phyloP scores from a whole-genome alignment of 192 early-diverging fungal genomes.

The Geranomyces michiganensis region DNA sequence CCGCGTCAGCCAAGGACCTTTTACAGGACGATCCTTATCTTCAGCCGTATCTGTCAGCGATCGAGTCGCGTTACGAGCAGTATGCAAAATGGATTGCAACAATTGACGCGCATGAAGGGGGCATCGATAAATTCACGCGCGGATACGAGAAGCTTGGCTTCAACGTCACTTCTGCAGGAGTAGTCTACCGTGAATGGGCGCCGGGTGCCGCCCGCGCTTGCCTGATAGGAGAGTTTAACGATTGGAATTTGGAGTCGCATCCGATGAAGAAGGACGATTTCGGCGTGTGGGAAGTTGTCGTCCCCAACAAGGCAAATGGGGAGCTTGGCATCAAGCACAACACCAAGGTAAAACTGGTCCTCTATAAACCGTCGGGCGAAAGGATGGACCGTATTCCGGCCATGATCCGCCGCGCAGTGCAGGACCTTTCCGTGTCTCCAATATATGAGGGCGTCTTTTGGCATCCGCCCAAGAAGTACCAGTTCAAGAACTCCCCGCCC shows the following conservation, averaged over 20 bases:
- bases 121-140: conserved; percentile 82
- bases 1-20: conserved; percentile 32
- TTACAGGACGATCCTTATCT: conserved; percentile 81
- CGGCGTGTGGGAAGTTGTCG: conserved; percentile 78
- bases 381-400: conserved; percentile 89
- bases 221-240: conserved; percentile 93
- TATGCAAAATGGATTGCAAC: conserved; percentile 66
- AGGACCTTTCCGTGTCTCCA: conserved; percentile 79
- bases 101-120: conserved; percentile 73
- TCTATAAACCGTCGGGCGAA: conserved; percentile 73
- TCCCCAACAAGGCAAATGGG: conserved; percentile 69
- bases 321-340: conserved; percentile 76
- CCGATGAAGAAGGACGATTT: conserved; percentile 78
- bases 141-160: conserved; percentile 85
- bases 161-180: conserved; percentile 52
- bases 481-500: conserved; percentile 77
- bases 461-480: conserved; percentile 81
- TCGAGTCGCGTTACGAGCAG: conserved; percentile 52
- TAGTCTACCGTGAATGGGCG: conserved; percentile 95
- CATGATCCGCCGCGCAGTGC: conserved; percentile 81
- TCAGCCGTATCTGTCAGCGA: conserved; percentile 62
- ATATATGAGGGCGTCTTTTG: conserved; percentile 94
- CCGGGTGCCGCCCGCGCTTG: conserved; percentile 77
- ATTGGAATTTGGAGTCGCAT: conserved; percentile 78
- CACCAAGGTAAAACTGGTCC: conserved; percentile 75